phyloP scores from a whole-genome alignment of 2,329 filamentous ascomycete species.

The Chaetomiaceae sp. region DNA sequence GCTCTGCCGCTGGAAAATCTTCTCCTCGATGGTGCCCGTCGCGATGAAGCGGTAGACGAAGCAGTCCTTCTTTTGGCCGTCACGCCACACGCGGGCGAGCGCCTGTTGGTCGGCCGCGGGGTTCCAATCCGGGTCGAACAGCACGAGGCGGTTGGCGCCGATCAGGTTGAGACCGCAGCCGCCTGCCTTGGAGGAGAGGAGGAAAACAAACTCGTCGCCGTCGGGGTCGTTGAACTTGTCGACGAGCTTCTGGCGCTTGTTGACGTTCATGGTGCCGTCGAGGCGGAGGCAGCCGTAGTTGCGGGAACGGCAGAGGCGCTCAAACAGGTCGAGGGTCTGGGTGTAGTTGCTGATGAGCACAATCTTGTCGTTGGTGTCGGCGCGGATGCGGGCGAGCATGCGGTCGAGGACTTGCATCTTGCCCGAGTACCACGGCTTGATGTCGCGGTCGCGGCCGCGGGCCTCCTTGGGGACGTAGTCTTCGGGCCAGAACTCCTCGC shows the following conservation, averaged over 20 bases:
- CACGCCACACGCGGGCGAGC: constrained; percentile 94
- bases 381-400: constrained; percentile 92
- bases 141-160: constrained; percentile 86
- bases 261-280: constrained; percentile 96
- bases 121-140: constrained; percentile 98
- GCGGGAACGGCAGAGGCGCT: constrained; percentile 79
- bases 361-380: constrained; percentile 98
- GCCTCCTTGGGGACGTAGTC: constrained; percentile 86
- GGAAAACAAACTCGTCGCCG: constrained; percentile 84
- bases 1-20: constrained; percentile 97
- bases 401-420: constrained; percentile 98
- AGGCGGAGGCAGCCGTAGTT: constrained; percentile 83
- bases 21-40: constrained; percentile 96
- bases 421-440: constrained; percentile 94
- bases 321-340: constrained; percentile 90
- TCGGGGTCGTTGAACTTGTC: constrained; percentile 96
- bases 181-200: constrained; percentile 95
- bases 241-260: constrained; percentile 92
- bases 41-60: constrained; percentile 99
- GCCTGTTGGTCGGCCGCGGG: constrained; percentile 97
- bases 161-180: constrained; percentile 96
- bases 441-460: constrained; percentile 82
- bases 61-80: constrained; percentile 98
- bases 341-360: constrained; percentile 99
- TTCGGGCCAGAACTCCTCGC: constrained; percentile 73